Evolutionary conservation across 2,329 filamentous ascomycete genomes (phyloP), one percentile per base, ranked within the genome.

Genomic region (Arthrobotrys iridis): DNA sequence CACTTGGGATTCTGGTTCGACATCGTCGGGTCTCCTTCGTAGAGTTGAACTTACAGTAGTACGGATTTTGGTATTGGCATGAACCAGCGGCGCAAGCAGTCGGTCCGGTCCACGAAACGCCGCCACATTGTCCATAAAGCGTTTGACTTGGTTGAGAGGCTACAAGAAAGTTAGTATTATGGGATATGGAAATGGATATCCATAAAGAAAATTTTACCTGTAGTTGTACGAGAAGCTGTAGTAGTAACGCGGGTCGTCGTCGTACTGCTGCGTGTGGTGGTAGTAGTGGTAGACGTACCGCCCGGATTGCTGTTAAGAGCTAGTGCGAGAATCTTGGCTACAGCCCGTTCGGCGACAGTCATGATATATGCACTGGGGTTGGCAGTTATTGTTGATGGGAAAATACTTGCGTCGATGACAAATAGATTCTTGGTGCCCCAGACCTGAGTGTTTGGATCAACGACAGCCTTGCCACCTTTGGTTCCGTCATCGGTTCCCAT

Each of bases 341-440:
- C 85, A 6, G 88, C 88, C 43, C 85, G 85, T 83, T 91, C 89
- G 15, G 88, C 86, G 15, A 86, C 88, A 35, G 88, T 84, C 80
- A 91, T 88, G 78, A 91, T 87, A 40, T 88, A 86, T 0, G 88
- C 86, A 52, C 87, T 87, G 1, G 90, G 90, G 82, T 92, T 92
- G 15, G 88, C 88, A 0, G 88, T 88, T 1, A 88, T 85, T 78
- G 91, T 87, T 77, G 90, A 89, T 0, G 90, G 89, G 82, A 91
- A 90, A 79, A 91, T 88, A 75, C 86, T 87, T 0, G 87, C 89
- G 78, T 91, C 89, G 2, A 91, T 87, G 11, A 91, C 86, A 79
- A 88, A 90, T 46, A 90, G 83, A 81, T 91, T 90, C 78, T 90
- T 87, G 0, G 87, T 90, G 37, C 88, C 89, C 79, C 87, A 90